These are phyloP conservation scores for Fomitopsis schrenkii DNA, from an alignment of 1,284 basidiomycete genomes.

Conservation along the genomic window DNA sequence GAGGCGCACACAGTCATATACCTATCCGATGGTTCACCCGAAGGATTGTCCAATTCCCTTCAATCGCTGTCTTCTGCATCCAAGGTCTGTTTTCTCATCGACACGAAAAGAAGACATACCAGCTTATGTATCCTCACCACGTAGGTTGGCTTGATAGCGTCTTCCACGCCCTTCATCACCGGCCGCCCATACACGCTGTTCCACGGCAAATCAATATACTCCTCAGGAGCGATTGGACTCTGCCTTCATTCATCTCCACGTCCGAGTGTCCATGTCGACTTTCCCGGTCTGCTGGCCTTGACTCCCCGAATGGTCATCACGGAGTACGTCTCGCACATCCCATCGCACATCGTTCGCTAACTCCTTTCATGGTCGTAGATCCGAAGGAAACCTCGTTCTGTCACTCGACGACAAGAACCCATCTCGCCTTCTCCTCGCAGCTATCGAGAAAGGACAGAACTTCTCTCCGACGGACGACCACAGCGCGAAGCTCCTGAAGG, in stretches of 20 bases:
- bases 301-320: slow-evolving; percentile 54
- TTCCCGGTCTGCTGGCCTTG: slow-evolving; percentile 52
- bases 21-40: slow-evolving; percentile 57
- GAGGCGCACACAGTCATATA: slow-evolving; percentile 50
- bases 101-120: neutral
- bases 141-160: slow-evolving; percentile 69
- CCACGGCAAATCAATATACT: slow-evolving; percentile 50
- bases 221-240: slow-evolving; percentile 67
- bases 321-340: slow-evolving; percentile 32
- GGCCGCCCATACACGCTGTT: slow-evolving; percentile 79
- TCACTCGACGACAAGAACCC: slow-evolving; percentile 64
- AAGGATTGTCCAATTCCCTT: slow-evolving; percentile 56
- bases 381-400: slow-evolving; percentile 79
- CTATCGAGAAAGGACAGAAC: slow-evolving; percentile 37
- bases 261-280: slow-evolving; percentile 34
- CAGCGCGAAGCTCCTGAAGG: slow-evolving; percentile 10
- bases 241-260: slow-evolving; percentile 30
- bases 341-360: neutral
- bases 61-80: slow-evolving; percentile 41
- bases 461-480: slow-evolving; percentile 22
- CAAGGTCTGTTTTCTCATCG: slow-evolving; percentile 36
- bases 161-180: slow-evolving; percentile 85
- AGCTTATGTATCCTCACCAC: neutral
- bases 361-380: slow-evolving; percentile 32
- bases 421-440: slow-evolving; percentile 60